Base-by-base conservation (phyloP, 495 filamentous ascomycete species). In the Xylaria curta region DNA sequence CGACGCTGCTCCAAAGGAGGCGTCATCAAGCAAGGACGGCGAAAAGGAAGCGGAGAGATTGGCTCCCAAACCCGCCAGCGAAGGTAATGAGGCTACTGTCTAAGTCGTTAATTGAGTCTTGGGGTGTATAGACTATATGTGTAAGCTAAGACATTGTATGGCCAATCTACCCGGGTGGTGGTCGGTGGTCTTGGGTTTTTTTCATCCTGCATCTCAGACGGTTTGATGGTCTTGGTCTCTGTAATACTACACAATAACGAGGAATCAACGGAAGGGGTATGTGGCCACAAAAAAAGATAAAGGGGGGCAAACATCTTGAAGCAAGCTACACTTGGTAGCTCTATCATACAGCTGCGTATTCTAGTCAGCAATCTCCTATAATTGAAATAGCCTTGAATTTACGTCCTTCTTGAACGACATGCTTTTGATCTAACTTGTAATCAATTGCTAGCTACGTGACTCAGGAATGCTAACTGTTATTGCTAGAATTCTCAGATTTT, bases 51-150 rank as follows among this genome's bases (percentile, higher is more conserved):
- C 80, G 19, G 84, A 86, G 70, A 85, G 80, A 54, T 85, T 85
- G 68, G 83, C 86, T 69, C 86, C 93, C 7, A 92, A 91, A 81
- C 93, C 92, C 26, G 93, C 91, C 38, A 93, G 90, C 73, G 92
- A 94, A 79, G 88, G 85, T n/a, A 89, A 91, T 72, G 91, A 92
- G 79, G 92, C 92, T 8, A 85, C 83, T 4, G 75, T 75, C 44
- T 79, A 68, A 66, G 10, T 10, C 56, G 5, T 54, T 40, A 33
- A 62, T 46, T 21, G 3, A 36, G 36, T 66, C 26, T 19, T 38
- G 44, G 66, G 15, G n/a, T 49, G 38, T 64, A 28, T 40, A 72
- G 38, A 58, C 38, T 26, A 66, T 51, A 24, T 21, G n/a, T 62
- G 36, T 70, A 24, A 53, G 59, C 33, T 63, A 38, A 17, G 46